These are phyloP conservation scores for Candida tallmaniae DNA, from an alignment of 805 yeast species.

Conservation along the genomic window DNA sequence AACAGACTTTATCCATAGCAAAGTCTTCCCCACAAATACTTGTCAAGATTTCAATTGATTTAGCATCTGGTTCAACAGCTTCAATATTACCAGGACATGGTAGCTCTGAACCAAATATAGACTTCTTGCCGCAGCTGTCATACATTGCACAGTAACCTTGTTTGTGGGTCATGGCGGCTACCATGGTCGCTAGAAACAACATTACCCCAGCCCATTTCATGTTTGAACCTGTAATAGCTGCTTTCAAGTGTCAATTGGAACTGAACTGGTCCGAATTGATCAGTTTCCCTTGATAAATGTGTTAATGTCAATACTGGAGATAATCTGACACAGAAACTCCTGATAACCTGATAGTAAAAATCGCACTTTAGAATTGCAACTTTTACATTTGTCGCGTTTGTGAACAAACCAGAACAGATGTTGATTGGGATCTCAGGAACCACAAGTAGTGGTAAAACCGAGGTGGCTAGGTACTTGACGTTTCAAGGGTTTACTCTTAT, in stretches of 20 bases:
- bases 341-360: no score
- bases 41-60: constrained; percentile 42
- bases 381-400: no score
- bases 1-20: constrained; percentile 55
- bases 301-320: no score
- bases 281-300: no score
- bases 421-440: constrained; percentile 75
- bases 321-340: no score
- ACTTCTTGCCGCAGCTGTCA: constrained; percentile 71
- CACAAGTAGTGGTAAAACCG: constrained; percentile 60
- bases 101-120: constrained; percentile 70
- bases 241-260: no score
- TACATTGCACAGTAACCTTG: constrained; percentile 52
- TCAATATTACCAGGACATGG: constrained; percentile 66
- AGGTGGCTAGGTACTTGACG: constrained; percentile 54
- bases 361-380: no score
- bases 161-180: constrained; percentile 1
- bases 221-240: no score
- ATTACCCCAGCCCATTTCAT: no score
- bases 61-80: constrained; percentile 45
- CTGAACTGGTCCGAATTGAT: no score
- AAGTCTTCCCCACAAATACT: constrained; percentile 74
- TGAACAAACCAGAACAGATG: no score
- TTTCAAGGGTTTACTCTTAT: constrained; percentile 48
- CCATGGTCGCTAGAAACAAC: not conserved